Conservation (phyloP, 768 basidiomycete genomes). For the Polyporus arcularius region DNA sequence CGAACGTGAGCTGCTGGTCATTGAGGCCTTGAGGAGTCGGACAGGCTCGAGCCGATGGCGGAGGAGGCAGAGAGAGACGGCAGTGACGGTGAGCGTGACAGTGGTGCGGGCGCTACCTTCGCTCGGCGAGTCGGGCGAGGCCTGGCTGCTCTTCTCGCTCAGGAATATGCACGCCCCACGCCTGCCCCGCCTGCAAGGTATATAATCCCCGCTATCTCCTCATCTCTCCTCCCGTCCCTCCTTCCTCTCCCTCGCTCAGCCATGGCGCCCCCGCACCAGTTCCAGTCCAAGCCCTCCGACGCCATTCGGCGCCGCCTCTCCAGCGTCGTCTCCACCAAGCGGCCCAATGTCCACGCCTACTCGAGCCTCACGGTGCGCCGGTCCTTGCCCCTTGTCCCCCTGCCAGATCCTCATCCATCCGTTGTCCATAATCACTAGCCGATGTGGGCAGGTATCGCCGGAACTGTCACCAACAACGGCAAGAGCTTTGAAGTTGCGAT, state of each 20-base stretch:
- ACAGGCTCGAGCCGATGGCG: too few species aligned
- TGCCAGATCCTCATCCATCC: constrained; percentile 11
- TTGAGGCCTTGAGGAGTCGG: neutral
- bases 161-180: neutral
- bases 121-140: neutral
- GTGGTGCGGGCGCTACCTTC: too few species aligned
- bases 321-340: constrained; percentile 47
- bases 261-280: constrained; percentile 57
- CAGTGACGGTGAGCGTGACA: too few species aligned
- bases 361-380: constrained; percentile 61
- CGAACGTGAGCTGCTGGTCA: neutral
- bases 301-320: constrained; percentile 71
- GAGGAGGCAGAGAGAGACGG: neutral
- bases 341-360: constrained; percentile 57
- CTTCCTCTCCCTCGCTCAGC: constrained; percentile 27
- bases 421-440: constrained; percentile 50
- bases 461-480: constrained; percentile 57
- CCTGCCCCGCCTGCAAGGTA: constrained; percentile 1
- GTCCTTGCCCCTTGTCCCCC: constrained; percentile 21
- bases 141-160: neutral
- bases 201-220: constrained; percentile 24
- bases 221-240: constrained; percentile 8
- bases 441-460: constrained; percentile 87
- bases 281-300: constrained; percentile 65
- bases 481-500: constrained; percentile 70